Percentiles rank a stretch among this genome's conserved stretches.
phyloP scores from a whole-genome alignment of 768 basidiomycete genomes.

The Tricholoma sp. region DNA sequence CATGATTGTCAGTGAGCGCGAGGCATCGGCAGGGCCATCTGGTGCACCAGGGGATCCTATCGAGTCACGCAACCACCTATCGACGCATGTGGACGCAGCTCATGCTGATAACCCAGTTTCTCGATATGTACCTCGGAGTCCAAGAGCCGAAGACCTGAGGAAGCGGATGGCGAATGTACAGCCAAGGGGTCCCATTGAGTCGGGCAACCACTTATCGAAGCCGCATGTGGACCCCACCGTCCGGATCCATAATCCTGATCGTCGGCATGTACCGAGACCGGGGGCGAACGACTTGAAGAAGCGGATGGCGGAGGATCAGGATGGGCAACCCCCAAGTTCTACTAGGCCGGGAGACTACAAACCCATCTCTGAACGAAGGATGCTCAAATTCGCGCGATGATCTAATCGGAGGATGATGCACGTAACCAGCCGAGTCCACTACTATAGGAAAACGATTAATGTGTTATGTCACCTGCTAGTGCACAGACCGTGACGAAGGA shows the following conservation, averaged over 20 bases:
- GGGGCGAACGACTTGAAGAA: background rate
- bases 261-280: background rate
- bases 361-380: background rate
- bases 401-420: too few relatives aligned
- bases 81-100: background rate
- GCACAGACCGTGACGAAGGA: too few relatives aligned
- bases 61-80: background rate
- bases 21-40: background rate
- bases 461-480: too few relatives aligned
- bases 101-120: background rate
- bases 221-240: background rate
- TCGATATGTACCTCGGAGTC: background rate
- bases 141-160: too few relatives aligned
- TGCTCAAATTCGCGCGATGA: background rate
- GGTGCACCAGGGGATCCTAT: background rate
- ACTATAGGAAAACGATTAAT: too few relatives aligned
- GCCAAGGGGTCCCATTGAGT: background rate
- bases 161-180: background rate
- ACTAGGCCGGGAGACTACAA: background rate
- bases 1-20: background rate
- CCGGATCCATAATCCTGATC: background rate
- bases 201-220: background rate
- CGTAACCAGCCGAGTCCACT: too few relatives aligned
- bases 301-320: background rate
- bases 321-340: background rate